Evolutionary conservation across 768 basidiomycete genomes (phyloP).

Genomic region (Butyriboletus loyo): DNA sequence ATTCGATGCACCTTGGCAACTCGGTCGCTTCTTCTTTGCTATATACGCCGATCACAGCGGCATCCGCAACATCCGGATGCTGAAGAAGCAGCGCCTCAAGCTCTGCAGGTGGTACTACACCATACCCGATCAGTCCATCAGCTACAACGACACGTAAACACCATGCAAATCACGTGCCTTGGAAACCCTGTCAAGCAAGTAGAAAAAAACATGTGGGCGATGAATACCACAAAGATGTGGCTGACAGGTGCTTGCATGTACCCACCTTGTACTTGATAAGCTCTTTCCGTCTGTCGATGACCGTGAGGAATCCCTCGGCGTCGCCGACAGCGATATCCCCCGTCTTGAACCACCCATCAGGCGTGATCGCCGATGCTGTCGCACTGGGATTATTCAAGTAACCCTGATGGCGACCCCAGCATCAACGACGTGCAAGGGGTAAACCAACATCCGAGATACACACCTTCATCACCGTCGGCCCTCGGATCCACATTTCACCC

Average conservation of each 20-base stretch:
- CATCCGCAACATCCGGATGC: constrained; percentile 75
- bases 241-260: not conserved
- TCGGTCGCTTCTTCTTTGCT: constrained; percentile 72
- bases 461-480: constrained; percentile 79
- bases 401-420: constrained; percentile 41
- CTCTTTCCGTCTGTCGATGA: constrained; percentile 74
- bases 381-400: constrained; percentile 73
- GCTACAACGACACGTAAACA: not conserved
- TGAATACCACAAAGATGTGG: not conserved
- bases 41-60: constrained; percentile 76
- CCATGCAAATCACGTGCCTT: constrained; percentile 43
- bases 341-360: constrained; percentile 84
- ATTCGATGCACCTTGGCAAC: constrained; percentile 55
- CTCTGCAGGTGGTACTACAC: constrained; percentile 79
- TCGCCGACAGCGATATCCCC: constrained; percentile 76
- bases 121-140: not conserved
- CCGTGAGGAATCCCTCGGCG: constrained; percentile 66
- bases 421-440: not conserved
- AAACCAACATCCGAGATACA: constrained; percentile 9
- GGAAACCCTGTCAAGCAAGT: constrained; percentile 54
- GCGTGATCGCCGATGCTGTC: constrained; percentile 65
- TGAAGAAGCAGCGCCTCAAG: constrained; percentile 73
- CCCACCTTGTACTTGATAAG: constrained; percentile 70
- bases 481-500: constrained; percentile 82
- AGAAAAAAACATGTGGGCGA: not conserved